Percentiles rank a stretch among this genome's conserved stretches.
These are phyloP conservation scores for Globisporangium echinulatum DNA, from an alignment of 352 stramenopile species.

Conservation along the genomic window DNA sequence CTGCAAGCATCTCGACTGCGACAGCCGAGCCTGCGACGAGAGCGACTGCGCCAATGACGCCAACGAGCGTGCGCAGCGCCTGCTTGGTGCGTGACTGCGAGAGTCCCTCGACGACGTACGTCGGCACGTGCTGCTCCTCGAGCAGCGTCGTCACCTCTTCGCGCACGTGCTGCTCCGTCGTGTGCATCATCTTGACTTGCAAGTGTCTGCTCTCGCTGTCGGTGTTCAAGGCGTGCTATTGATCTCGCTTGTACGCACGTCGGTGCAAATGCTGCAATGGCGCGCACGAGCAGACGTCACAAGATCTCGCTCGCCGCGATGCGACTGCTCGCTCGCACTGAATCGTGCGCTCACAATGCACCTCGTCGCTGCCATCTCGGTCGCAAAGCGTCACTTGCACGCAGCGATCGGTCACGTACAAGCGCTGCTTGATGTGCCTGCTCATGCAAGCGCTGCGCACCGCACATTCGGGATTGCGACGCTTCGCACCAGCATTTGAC, in stretches of 20 bases:
- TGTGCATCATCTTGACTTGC: conserved; percentile 6
- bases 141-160: conserved; percentile 10
- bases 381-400: no score
- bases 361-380: no score
- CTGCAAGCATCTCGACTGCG: conserved; percentile 17
- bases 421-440: no score
- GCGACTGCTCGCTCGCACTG: conserved; percentile 5
- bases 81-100: conserved; percentile 7
- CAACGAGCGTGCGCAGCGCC: conserved; percentile 2
- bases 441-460: no score
- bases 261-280: conserved; percentile 3
- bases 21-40: conserved; percentile 19
- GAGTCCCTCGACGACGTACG: conserved; percentile 3
- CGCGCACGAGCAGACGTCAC: not conserved
- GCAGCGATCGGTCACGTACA: no score
- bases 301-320: not conserved
- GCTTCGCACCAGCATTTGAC: no score
- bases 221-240: not conserved
- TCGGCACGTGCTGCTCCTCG: conserved; percentile 2
- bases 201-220: no score
- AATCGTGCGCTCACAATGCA: not conserved
- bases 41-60: conserved; percentile 10
- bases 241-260: conserved; percentile 1
- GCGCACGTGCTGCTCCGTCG: conserved; percentile 2
- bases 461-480: no score